Conservation (phyloP, 2,329 filamentous ascomycete species). For the Stemphylium vesicarium region DNA sequence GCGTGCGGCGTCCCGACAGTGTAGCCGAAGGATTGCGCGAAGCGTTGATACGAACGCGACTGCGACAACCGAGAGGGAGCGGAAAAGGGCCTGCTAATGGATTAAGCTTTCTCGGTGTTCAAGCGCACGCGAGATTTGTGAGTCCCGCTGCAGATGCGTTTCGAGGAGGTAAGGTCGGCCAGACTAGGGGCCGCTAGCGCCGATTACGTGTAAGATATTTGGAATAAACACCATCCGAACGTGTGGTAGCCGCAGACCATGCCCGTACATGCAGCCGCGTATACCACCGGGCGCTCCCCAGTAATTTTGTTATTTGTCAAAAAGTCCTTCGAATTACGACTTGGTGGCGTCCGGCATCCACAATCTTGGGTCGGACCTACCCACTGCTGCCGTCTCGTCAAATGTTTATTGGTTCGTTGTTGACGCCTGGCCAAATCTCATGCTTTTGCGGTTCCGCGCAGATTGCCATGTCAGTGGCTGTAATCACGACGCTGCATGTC, state of each 20-base stretch:
- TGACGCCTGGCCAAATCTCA: slow-evolving; percentile 1
- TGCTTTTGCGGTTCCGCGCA: background rate
- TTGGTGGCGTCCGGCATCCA: slow-evolving; percentile 1
- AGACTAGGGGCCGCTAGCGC: slow-evolving; percentile 25
- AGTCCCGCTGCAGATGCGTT: slow-evolving; percentile 18
- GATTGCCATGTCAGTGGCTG: slow-evolving; percentile 1
- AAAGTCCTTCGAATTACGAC: slow-evolving; percentile 1
- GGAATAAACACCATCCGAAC: slow-evolving; percentile 35
- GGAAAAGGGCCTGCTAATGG: slow-evolving; percentile 1
- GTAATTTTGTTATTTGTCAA: slow-evolving; percentile 28
- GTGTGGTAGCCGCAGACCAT: slow-evolving; percentile 8
- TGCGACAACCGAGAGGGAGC: background rate
- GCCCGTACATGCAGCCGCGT: slow-evolving; percentile 1
- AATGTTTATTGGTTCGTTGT: slow-evolving; percentile 22
- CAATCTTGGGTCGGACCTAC: slow-evolving; percentile 5
- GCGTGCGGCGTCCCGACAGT: background rate
- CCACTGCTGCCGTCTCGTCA: background rate
- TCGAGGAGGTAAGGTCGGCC: slow-evolving; percentile 16
- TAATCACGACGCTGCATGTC: background rate
- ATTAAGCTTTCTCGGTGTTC: slow-evolving; percentile 6
- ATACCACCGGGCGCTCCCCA: slow-evolving; percentile 1
- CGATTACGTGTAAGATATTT: slow-evolving; percentile 30
- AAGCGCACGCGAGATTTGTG: slow-evolving; percentile 17
- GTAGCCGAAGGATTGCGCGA: background rate
- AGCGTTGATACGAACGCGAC: background rate